These are phyloP conservation scores for Lentinula edodes DNA, from an alignment of 768 basidiomycete species.

Conservation along the genomic window DNA sequence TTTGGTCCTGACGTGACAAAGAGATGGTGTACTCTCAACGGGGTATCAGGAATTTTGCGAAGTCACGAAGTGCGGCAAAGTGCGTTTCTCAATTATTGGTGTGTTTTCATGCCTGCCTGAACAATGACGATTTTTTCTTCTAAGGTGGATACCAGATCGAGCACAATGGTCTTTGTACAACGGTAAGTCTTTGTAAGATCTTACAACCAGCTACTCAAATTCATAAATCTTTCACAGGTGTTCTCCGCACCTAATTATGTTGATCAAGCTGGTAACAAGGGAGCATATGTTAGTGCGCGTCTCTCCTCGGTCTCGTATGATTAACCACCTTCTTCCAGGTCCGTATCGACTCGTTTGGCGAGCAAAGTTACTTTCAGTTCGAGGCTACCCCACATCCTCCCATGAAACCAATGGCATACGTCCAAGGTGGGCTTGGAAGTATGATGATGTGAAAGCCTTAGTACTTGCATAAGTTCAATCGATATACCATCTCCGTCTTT, in stretches of 20 bases:
- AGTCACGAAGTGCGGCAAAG: conserved; percentile 96
- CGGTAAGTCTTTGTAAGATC: conserved; percentile 39
- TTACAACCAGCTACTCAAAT: neutral
- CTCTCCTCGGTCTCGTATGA: conserved; percentile 7
- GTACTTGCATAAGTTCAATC: conserved; percentile 5
- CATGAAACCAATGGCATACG: conserved; percentile 91
- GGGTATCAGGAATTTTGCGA: conserved; percentile 83
- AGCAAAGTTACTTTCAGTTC: conserved; percentile 73
- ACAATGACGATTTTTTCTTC: conserved; percentile 6
- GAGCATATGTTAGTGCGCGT: conserved; percentile 66
- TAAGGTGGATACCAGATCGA: conserved; percentile 91
- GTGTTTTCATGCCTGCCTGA: neutral
- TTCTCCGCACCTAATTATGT: conserved; percentile 96
- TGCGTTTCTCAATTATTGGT: conserved; percentile 19
- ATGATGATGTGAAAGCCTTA: conserved; percentile 59
- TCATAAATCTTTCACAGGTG: conserved; percentile 38
- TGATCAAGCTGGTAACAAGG: conserved; percentile 88
- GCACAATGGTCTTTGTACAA: conserved; percentile 91
- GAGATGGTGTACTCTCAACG: conserved; percentile 83
- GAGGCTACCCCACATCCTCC: conserved; percentile 85
- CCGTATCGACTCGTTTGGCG: conserved; percentile 74
- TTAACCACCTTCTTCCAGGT: conserved; percentile 38
- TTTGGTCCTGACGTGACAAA: conserved; percentile 95
- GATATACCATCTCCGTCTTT: neutral
- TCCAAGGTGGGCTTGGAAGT: conserved; percentile 57